Conservation (phyloP, 306 rosid genomes). For the Cucurbita ficifolia region DNA sequence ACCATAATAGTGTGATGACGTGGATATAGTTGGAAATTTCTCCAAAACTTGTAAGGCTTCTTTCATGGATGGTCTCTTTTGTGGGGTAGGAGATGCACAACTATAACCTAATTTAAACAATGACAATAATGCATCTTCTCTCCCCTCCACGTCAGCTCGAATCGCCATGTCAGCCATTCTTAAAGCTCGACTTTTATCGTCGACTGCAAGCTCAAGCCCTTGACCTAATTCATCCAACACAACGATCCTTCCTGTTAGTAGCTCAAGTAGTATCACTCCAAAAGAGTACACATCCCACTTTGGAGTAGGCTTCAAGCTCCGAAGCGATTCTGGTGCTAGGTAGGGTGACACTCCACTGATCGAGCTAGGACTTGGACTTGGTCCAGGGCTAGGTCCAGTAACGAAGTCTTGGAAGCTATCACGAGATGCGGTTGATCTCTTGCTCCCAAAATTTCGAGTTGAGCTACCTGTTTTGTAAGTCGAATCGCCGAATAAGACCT, state of each 20-base stretch:
- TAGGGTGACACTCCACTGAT: conserved; percentile 50
- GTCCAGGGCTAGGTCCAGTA: conserved; percentile 73
- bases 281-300: conserved; percentile 92
- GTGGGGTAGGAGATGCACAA: conserved; percentile 64
- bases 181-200: conserved; percentile 53
- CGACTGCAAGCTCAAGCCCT: conserved; percentile 35
- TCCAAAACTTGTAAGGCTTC: conserved; percentile 69
- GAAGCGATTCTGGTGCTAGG: conserved; percentile 60
- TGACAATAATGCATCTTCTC: conserved; percentile 51
- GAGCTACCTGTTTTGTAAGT: conserved; percentile 7
- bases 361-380: conserved; percentile 87
- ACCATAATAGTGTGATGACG: conserved; percentile 28
- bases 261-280: conserved; percentile 70
- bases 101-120: conserved; percentile 67
- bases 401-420: conserved; percentile 54
- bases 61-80: conserved; percentile 85
- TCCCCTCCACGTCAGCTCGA: conserved; percentile 75
- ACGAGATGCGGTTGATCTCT: conserved; percentile 56
- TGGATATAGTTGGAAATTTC: conserved; percentile 40
- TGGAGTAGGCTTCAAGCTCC: conserved; percentile 70
- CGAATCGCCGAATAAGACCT: background rate
- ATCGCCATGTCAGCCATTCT: conserved; percentile 68
- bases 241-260: conserved; percentile 67
- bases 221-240: conserved; percentile 64
- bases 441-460: conserved; percentile 70